Evolutionary conservation across 2,329 filamentous ascomycete genomes (phyloP), one percentile per base, ranked within the genome.

Genomic region (Aphanocladium album): DNA sequence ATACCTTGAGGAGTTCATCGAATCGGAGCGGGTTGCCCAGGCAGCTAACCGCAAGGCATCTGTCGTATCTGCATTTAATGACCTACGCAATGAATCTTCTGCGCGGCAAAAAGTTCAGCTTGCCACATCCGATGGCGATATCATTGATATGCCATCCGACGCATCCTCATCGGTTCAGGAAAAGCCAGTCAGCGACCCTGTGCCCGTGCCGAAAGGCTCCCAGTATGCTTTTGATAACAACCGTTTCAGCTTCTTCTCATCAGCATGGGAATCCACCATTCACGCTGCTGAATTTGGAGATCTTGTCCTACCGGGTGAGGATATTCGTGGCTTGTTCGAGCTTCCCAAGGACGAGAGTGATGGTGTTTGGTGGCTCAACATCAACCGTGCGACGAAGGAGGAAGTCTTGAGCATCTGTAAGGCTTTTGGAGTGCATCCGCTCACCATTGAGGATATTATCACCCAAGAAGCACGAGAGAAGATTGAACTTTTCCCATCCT

Each of bases 281-380:
- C 93, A 97, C 71, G 91, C 93, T 17, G 84, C 90, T 1, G 91
- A 96, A 67, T 84, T 99, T 64, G 91, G 91, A 21, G 93, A 93
- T 67, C 83, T 97, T 9, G 84, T 97, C 5, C 86, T 96, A 61
- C 92, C 93, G 2, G 93, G 92, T 9, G 95, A 97, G 72, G 89
- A 89, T 61, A 89, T 98, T 68, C 88, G 91, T 35, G 91, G 92
- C 60, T 84, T 99, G 12, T 99, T 99, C 71, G 79, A 80, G 35
- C 78, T 87, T 37, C 85, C 85, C 7, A 85, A 81, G 57, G 81
- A 82, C 33, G 84, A 86, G 63, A 74, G 77, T 2, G 82, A 92
- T 67, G 93, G 93, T 68, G 93, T 96, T n/a, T 99, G 93, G 93
- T 99, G 95, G 95, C 82, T 99, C 55, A 96, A 99, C 69, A 89